Base-by-base conservation (phyloP, 371 early-diverging fungal genomes). In the Lichtheimia hyalospora region DNA sequence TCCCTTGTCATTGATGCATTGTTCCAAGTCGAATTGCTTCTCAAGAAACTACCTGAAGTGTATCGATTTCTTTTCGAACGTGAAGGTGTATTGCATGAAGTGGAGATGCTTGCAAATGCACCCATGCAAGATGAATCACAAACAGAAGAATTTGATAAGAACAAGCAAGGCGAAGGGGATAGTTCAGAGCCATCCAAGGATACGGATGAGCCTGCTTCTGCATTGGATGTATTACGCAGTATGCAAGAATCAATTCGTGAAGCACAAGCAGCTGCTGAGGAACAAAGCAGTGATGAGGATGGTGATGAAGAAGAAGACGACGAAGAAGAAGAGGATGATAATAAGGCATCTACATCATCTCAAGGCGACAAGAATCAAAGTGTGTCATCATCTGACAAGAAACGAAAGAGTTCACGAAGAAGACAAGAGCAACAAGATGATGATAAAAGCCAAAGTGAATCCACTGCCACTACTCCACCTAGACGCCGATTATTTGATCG, bases 71-170 rank as follows among this genome's bases (percentile, higher is more conserved):
- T 77, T 8, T 86, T 90, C 64, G 75, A 81, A 51, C 67, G 88
- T 16, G 89, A 89, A 58, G 90, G 90, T 8, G 86, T 89, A 2
- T 59, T 81, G 1, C 81, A 85, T 53, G 84, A 83, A 51, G 73
- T 89, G 53, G 79, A 77, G 15, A 63, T 66, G 18, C 51, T 87
- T 1, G 81, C 82, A 18, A 73, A 68, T 41, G 48, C 60, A 21
- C 67, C 71, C 5, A 43, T 61, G 3, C 28, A 43, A 1, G 68
- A 60, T 25, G 54, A 57, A 46, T 52, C 54, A 48, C 41, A 40
- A 51, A 28, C 51, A n/a, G 40, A 27, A 16, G 48, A 60, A 15
- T 7, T 49, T 5, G 40, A 52, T n/a, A 57, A 49, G 20, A 52
- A 28, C 27, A 49, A 43, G 18, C 16, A 56, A 12, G 51, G n/a